Percentiles rank a stretch among this genome's conserved stretches.
Evolutionary conservation across 1,284 basidiomycete genomes (phyloP).

Genomic region (Kalmanozyma brasiliensis): DNA sequence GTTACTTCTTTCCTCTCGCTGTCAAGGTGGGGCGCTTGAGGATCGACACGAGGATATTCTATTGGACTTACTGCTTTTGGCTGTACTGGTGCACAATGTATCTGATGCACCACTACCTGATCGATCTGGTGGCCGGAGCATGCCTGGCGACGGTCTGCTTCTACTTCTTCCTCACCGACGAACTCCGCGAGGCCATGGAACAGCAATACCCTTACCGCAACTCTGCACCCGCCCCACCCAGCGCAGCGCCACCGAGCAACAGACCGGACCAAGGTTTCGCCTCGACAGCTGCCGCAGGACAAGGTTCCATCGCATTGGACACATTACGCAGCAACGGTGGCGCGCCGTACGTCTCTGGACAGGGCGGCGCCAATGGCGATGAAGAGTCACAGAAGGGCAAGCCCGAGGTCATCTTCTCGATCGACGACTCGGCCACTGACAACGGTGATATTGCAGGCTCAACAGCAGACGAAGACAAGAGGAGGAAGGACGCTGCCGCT

Average conservation of each 20-base stretch:
- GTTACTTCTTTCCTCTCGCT: slow-evolving; percentile 86
- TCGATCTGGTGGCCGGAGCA: slow-evolving; percentile 93
- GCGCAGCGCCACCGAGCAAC: slow-evolving; percentile 44
- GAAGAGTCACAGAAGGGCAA: slow-evolving; percentile 32
- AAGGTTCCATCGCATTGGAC: slow-evolving; percentile 24
- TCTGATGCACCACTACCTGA: slow-evolving; percentile 79
- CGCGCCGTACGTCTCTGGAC: slow-evolving; percentile 37
- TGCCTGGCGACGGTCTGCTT: slow-evolving; percentile 88
- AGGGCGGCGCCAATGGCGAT: slow-evolving; percentile 35
- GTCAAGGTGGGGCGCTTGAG: slow-evolving; percentile 50
- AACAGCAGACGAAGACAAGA: slow-evolving; percentile 23
- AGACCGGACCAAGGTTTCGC: slow-evolving; percentile 50
- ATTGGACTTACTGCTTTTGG: slow-evolving; percentile 86
- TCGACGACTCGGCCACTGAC: slow-evolving; percentile 28
- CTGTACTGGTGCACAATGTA: slow-evolving; percentile 97
- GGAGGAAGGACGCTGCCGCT: slow-evolving; percentile 21
- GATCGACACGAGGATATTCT: slow-evolving; percentile 70
- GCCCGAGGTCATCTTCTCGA: slow-evolving; percentile 44
- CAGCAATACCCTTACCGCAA: slow-evolving; percentile 49
- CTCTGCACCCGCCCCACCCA: slow-evolving; percentile 39
- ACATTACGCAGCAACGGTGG: slow-evolving; percentile 25
- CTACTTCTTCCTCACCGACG: slow-evolving; percentile 72
- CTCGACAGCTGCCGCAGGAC: slow-evolving; percentile 1
- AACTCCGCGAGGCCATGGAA: slow-evolving; percentile 61
- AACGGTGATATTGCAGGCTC: slow-evolving; percentile 25